phyloP scores from a whole-genome alignment of 2,329 filamentous ascomycete species.

The Coleophoma eucalyptorum region DNA sequence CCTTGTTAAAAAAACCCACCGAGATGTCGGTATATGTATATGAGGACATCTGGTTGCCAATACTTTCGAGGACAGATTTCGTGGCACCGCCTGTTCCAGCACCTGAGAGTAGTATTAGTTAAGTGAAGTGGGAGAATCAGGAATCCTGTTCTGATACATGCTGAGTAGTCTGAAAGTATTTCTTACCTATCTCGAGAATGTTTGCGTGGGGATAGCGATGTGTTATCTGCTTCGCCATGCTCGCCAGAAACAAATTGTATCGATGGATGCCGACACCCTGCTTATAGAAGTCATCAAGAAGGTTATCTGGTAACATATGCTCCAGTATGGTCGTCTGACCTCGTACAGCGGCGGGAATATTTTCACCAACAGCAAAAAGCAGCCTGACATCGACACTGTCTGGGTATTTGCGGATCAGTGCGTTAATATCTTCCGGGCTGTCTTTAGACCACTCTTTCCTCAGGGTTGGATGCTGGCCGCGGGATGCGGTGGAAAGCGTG shows the following conservation, averaged over 20 bases:
- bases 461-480: neutral
- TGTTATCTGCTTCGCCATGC: slow-evolving; percentile 10
- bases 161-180: neutral
- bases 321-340: slow-evolving; percentile 17
- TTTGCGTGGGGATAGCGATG: slow-evolving; percentile 16
- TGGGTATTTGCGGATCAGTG: slow-evolving; percentile 2
- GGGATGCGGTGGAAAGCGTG: neutral
- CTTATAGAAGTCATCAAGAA: slow-evolving; percentile 15
- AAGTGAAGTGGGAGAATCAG: too few species aligned
- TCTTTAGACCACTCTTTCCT: slow-evolving; percentile 3
- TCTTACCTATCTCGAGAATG: slow-evolving; percentile 25
- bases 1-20: slow-evolving; percentile 32
- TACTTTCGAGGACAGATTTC: slow-evolving; percentile 24
- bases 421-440: slow-evolving; percentile 3
- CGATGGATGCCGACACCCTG: slow-evolving; percentile 7
- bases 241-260: neutral
- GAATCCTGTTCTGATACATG: neutral
- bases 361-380: slow-evolving; percentile 13
- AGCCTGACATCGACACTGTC: slow-evolving; percentile 10
- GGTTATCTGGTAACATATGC: slow-evolving; percentile 13
- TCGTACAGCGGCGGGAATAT: slow-evolving; percentile 12
- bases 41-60: slow-evolving; percentile 27
- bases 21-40: slow-evolving; percentile 45
- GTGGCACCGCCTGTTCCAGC: slow-evolving; percentile 41
- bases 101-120: slow-evolving; percentile 11